Base-by-base conservation (phyloP, 2,329 filamentous ascomycete genomes). In the Calonectria pseudoturangicola region DNA sequence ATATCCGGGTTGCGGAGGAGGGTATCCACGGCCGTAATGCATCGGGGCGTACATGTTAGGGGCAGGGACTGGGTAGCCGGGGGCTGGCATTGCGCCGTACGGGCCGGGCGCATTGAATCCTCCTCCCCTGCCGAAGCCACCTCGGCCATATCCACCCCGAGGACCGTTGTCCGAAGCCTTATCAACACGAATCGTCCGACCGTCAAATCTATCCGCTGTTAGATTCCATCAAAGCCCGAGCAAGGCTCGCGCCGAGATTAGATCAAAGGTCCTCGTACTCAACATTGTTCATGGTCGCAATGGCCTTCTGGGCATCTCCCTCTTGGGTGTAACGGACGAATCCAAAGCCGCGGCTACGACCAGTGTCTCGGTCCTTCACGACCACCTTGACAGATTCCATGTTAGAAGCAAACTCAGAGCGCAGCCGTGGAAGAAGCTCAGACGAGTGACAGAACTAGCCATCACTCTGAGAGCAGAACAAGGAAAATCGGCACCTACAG, bases 351-450 rank as follows among this genome's bases (percentile, higher is more conserved):
- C 97, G 95, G 89, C 96, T 98, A 85, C 96, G 95, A 81, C 95
- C 94, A 82, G 96, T 98, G 83, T 98, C 96, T 82, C 96, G 95
- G 85, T 99, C 96, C 88, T 98, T 98, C 81, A 98, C 96, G 79
- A 99, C 96, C 75, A 98, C 94, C 96, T 98, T 74, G 63, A 58
- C 64, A 71, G 45, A 43, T 68, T 43, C 56, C 69, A 58, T 13
- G 68, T 80, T 78, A 80, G 76, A 74, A 73, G 63, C 66, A 48
- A 56, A 45, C 69, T 75, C 62, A 62, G 39, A 28, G 54, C 27
- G 36, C 64, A 47, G 18, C 51, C 6, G 30, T 25, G 50, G 21
- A 33, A 68, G 6, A 10, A 45, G 10, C 43, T 58, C 43, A 25
- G 30, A 54, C 21, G 28, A 30, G 56, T 15, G 63, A 51, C 47